A percentile compares a stretch with the other conserved stretches of the same genome.
These are phyloP conservation scores for Clonostachys rosea DNA, from an alignment of 2,329 filamentous ascomycete genomes.

Conservation along the genomic window DNA sequence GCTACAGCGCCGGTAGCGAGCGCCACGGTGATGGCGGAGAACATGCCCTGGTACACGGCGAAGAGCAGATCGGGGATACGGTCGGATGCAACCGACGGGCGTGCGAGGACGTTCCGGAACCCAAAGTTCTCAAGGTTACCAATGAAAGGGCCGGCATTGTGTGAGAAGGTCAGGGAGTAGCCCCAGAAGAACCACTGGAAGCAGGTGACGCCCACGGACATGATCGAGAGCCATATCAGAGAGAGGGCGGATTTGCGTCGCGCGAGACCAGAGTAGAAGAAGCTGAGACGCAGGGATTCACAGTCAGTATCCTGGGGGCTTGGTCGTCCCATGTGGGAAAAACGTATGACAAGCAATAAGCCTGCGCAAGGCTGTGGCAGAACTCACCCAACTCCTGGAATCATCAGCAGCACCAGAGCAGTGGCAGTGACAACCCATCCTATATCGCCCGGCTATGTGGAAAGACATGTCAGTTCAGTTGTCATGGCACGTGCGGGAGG, in stretches of 20 bases:
- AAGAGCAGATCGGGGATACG: constrained; percentile 81
- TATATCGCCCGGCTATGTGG: constrained; percentile 68
- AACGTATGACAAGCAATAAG: not conserved
- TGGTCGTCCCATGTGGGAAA: not conserved
- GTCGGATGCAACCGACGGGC: constrained; percentile 67
- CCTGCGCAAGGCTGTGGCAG: not conserved
- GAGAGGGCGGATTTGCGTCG: constrained; percentile 86
- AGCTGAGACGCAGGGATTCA: constrained; percentile 30
- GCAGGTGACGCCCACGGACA: constrained; percentile 76
- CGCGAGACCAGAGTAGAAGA: constrained; percentile 91
- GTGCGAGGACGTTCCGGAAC: constrained; percentile 69
- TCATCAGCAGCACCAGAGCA: constrained; percentile 85
- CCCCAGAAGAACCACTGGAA: constrained; percentile 98
- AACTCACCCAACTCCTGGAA: constrained; percentile 74
- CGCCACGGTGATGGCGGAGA: constrained; percentile 80
- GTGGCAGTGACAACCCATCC: constrained; percentile 80
- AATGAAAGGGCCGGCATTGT: constrained; percentile 70
- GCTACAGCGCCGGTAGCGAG: constrained; percentile 81
- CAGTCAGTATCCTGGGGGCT: not conserved
- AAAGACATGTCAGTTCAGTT: not conserved
- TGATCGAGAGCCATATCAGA: constrained; percentile 85
- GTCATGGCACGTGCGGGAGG: too few species aligned
- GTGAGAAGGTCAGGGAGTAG: constrained; percentile 78
- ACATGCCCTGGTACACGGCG: constrained; percentile 85
- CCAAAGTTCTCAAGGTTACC: constrained; percentile 78